Conservation (phyloP, 2,329 filamentous ascomycete genomes). For the Lanzia echinophila region DNA sequence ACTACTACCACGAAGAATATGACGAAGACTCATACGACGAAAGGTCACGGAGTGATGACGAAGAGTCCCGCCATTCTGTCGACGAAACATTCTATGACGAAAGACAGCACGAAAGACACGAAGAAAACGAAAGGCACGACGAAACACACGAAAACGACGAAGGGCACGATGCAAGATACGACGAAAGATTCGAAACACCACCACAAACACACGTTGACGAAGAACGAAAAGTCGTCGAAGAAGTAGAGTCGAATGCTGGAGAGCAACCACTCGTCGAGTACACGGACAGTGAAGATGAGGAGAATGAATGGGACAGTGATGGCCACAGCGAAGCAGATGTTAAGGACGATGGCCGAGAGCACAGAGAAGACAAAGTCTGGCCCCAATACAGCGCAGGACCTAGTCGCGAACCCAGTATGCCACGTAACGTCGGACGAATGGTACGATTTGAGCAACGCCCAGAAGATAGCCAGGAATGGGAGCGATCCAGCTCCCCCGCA, state of each 20-base stretch:
- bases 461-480: not conserved
- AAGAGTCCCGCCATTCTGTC: not conserved
- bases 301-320: not conserved
- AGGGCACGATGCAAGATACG: not conserved
- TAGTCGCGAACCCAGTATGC: not conserved
- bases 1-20: not conserved
- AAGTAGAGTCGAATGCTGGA: not conserved
- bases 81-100: no score
- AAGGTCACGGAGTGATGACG: not conserved
- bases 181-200: not conserved
- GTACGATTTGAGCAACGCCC: not conserved
- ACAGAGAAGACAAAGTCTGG: no score
- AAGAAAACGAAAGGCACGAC: no score
- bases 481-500: not conserved
- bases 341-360: no score
- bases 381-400: no score
- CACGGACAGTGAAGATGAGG: not conserved
- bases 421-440: not conserved
- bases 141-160: not conserved
- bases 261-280: not conserved
- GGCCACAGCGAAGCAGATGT: not conserved
- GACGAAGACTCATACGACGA: not conserved
- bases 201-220: no score
- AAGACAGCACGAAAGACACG: no score
- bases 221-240: not conserved